These are phyloP conservation scores for Arthroderma sp. DNA, from an alignment of 2,329 filamentous ascomycete species.

Conservation along the genomic window DNA sequence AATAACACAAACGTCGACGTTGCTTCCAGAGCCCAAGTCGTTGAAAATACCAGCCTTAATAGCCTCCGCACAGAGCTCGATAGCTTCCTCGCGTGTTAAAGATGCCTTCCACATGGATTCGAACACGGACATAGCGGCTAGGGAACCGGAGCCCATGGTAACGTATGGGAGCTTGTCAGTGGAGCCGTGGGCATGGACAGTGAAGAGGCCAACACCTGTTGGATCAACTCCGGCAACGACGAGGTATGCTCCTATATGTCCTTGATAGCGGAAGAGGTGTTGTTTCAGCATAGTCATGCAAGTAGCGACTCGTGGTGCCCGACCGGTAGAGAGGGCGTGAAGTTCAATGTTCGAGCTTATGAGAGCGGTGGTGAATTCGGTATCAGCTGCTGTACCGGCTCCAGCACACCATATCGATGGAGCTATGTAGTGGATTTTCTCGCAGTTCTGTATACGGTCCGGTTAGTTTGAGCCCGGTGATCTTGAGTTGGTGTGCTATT, in stretches of 20 bases:
- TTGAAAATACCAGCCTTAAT: constrained; percentile 98
- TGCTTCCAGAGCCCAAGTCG: constrained; percentile 90
- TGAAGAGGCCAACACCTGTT: constrained; percentile 89
- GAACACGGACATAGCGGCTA: constrained; percentile 96
- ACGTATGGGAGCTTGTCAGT: constrained; percentile 99
- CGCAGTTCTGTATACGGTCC: constrained; percentile 60
- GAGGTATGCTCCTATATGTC: constrained; percentile 93
- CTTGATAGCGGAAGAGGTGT: constrained; percentile 97
- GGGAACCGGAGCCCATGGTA: constrained; percentile 92
- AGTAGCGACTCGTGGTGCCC: constrained; percentile 91
- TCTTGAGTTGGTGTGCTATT: no score
- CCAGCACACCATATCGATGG: constrained; percentile 99
- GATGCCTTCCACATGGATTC: constrained; percentile 86
- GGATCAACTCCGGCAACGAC: constrained; percentile 95
- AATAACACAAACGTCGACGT: constrained; percentile 94
- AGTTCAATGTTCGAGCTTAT: constrained; percentile 98
- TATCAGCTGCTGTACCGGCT: constrained; percentile 93
- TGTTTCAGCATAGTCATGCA: constrained; percentile 99
- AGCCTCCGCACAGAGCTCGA: constrained; percentile 69
- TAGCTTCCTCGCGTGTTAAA: constrained; percentile 65
- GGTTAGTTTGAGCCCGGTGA: not conserved
- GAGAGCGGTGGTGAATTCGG: constrained; percentile 95
- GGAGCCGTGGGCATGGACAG: constrained; percentile 93
- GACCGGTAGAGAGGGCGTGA: constrained; percentile 88
- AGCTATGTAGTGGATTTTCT: constrained; percentile 98